Evolutionary conservation across 2,329 filamentous ascomycete species (phyloP), one percentile per base, ranked within the genome.

Genomic region (Chaetomium sp.): DNA sequence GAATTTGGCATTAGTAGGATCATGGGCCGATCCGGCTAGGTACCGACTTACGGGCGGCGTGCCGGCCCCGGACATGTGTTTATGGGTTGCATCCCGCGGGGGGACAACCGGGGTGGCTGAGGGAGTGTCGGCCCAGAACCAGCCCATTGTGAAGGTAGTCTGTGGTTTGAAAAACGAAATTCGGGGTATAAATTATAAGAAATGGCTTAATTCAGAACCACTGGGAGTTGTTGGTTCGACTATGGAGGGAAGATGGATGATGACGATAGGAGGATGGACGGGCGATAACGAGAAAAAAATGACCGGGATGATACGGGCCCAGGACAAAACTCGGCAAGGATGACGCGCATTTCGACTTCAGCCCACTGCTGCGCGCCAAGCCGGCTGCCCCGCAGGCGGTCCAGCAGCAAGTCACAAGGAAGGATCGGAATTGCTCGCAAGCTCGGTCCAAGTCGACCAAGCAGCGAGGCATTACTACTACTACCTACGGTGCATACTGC

Each of bases 71-170:
- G 72, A 64, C 45, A 59, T 65, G 38, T 68, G 63, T 23, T 71
- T 60, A 35, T 69, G 68, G 54, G 64, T 69, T 49, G 65, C 69
- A 45, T 67, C 67, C 60, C 62, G 62, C 49, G 59, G 66, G 53
- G 60, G 62, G 33, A 65, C 56, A 25, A 67, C 57, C 42, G 69
- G 63, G 54, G 72, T 57, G 67, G 75, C 67, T 23, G 76, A 70
- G 62, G 80, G 73, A 54, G 77, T 67, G 67, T 87, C 85, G 66
- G 85, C 83, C 85, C 85, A 88, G 72, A 88, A 88, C 85, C 85
- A 87, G 70, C 85, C 85, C 85, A 87, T 88, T 31, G 42, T 68
- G 33, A 49, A 23, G 31, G 12, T 35, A 55, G 23, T 38, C 27
- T 16, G 50, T 16, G 1, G 50, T n/a, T 1, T n/a, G 16, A n/a